Percentiles rank a stretch among this genome's conserved stretches.
phyloP scores from a whole-genome alignment of 2,329 filamentous ascomycete genomes.

The Fusarium oligoseptatum region DNA sequence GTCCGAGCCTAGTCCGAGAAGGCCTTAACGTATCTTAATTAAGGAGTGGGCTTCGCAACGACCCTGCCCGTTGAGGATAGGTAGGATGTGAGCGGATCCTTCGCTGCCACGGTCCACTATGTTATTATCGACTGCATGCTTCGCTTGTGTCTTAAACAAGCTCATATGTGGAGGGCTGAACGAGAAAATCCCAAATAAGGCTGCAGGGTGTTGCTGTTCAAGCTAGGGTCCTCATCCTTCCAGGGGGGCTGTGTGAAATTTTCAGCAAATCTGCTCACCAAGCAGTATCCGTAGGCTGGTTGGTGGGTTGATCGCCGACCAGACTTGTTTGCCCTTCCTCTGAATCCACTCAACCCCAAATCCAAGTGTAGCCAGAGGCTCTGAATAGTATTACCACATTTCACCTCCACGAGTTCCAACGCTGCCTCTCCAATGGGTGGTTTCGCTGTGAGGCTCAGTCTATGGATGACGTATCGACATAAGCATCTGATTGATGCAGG shows the following conservation, averaged over 20 bases:
- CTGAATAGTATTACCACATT: not conserved
- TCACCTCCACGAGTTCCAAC: not conserved
- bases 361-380: not conserved
- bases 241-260: not conserved
- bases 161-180: not conserved
- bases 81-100: not conserved
- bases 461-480: not conserved
- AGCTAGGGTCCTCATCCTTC: not conserved
- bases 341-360: not conserved
- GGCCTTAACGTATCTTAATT: not conserved
- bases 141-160: not conserved
- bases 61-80: not conserved
- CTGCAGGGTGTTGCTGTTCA: slow-evolving; percentile 11
- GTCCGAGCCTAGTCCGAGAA: not conserved
- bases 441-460: not conserved
- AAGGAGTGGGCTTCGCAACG: not conserved
- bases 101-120: not conserved
- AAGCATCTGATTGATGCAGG: not conserved
- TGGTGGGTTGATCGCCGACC: not conserved
- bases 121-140: not conserved
- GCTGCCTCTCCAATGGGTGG: not conserved
- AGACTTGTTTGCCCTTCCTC: not conserved
- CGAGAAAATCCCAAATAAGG: not conserved
- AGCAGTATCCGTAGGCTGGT: too few relatives aligned
- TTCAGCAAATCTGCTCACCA: not conserved